Conservation (phyloP, 1,284 basidiomycete species). For the Exobasidium rhododendri region DNA sequence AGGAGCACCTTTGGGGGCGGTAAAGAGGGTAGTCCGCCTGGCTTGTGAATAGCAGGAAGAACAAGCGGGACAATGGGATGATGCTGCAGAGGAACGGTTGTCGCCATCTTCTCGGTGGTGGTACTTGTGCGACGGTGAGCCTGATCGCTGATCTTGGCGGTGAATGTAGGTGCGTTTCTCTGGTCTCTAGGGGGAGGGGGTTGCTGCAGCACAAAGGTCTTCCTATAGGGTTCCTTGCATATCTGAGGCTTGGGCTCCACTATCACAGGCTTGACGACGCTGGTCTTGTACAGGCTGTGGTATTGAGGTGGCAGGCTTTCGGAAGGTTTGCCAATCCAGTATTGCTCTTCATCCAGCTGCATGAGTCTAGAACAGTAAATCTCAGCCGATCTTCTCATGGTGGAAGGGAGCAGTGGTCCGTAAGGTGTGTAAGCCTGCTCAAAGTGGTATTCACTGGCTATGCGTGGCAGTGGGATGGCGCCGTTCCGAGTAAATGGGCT, state of each 20-base stretch:
- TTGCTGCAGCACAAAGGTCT: neutral
- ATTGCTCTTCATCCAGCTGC: neutral
- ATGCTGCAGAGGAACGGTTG: neutral
- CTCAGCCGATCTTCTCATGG: neutral
- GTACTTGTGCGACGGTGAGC: neutral
- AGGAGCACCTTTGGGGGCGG: neutral
- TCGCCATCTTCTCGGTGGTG: neutral
- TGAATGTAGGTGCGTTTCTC: neutral
- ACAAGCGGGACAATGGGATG: neutral
- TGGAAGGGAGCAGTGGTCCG: neutral
- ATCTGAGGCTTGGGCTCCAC: neutral
- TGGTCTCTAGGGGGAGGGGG: no score
- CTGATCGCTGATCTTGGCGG: neutral
- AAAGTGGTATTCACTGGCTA: neutral
- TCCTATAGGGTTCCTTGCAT: no score
- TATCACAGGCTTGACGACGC: neutral
- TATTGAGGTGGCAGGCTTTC: neutral
- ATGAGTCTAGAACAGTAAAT: neutral
- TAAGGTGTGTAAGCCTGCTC: neutral
- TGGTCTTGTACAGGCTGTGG: neutral
- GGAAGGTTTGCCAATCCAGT: neutral
- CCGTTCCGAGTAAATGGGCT: neutral
- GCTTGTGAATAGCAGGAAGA: neutral
- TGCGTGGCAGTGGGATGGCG: neutral
- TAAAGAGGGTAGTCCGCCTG: no score